Evolutionary conservation across 1,139 yeast species (phyloP).

Genomic region (Diutina pseudorugosa): DNA sequence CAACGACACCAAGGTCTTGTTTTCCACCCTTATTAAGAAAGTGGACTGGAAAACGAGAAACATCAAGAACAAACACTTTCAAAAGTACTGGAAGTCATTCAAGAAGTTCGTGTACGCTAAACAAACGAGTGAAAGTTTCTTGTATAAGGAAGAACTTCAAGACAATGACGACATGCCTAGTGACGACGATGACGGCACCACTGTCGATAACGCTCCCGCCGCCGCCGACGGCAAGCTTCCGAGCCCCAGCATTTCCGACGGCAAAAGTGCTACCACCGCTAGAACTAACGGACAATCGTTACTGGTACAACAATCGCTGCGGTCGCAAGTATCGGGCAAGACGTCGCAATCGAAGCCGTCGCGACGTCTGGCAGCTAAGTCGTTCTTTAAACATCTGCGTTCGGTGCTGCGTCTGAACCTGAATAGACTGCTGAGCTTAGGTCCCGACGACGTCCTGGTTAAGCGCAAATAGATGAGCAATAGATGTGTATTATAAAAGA

Average conservation of each 20-base stretch:
- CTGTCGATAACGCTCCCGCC: neutral
- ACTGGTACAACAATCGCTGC: neutral
- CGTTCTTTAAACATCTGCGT: neutral
- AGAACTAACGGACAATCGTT: neutral
- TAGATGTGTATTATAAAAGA: too few species aligned
- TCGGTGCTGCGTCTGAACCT: neutral
- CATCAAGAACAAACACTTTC: slow-evolving; percentile 35
- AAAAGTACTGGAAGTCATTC: slow-evolving; percentile 27
- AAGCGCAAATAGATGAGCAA: neutral
- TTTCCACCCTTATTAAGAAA: slow-evolving; percentile 26
- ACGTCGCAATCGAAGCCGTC: neutral
- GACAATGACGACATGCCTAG: neutral
- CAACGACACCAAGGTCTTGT: slow-evolving; percentile 34
- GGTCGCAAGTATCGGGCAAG: neutral
- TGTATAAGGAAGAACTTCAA: neutral
- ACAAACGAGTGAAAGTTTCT: neutral
- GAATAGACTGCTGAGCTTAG: neutral
- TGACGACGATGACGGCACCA: neutral
- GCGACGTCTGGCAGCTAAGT: neutral
- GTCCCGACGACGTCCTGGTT: neutral
- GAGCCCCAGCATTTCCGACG: neutral
- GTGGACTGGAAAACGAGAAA: slow-evolving; percentile 29
- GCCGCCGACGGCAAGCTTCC: neutral
- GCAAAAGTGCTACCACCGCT: neutral
- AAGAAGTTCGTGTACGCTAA: slow-evolving; percentile 26